A percentile compares a stretch with the other conserved stretches of the same genome.
Conservation (phyloP, 306 rosid genomes). For the Prosopis cineraria region DNA sequence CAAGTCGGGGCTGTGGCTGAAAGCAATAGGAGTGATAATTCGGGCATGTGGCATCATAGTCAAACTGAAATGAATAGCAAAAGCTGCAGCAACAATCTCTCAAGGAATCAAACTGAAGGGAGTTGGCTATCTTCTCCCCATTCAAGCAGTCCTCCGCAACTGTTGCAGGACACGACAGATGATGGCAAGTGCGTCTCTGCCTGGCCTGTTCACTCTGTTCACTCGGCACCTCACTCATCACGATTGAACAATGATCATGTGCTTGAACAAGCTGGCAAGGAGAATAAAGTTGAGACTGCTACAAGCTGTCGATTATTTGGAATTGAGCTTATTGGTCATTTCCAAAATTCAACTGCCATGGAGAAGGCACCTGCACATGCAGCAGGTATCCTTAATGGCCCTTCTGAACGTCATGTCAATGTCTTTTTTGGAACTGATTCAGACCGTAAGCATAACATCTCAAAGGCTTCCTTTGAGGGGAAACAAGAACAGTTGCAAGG, state of each 20-base stretch:
- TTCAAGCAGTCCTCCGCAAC: constrained; percentile 49
- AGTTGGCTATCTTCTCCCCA: constrained; percentile 66
- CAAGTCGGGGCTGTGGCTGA: constrained; percentile 49
- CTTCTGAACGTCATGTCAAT: constrained; percentile 49
- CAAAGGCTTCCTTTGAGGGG: constrained; percentile 55
- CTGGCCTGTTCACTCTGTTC: constrained; percentile 43
- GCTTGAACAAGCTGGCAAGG: constrained; percentile 57
- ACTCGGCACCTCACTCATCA: constrained; percentile 44
- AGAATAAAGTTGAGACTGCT: constrained; percentile 61
- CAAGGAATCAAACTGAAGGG: constrained; percentile 60
- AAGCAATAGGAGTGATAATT: constrained; percentile 55
- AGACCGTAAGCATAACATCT: constrained; percentile 53
- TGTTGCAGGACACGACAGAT: constrained; percentile 59
- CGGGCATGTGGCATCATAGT: constrained; percentile 53
- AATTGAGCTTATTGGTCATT: constrained; percentile 60
- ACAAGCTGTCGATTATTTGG: constrained; percentile 75
- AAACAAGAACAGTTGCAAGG: constrained; percentile 50
- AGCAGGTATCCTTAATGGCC: constrained; percentile 25
- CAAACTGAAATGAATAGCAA: constrained; percentile 54
- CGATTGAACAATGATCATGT: constrained; percentile 45
- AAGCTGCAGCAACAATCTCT: constrained; percentile 45
- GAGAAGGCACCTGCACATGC: constrained; percentile 46
- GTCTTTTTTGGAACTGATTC: constrained; percentile 50
- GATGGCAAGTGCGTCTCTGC: constrained; percentile 58
- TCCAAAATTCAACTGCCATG: constrained; percentile 36